Conservation (phyloP, 805 yeast genomes). For the Yamadazyma paraphyllophila region DNA sequence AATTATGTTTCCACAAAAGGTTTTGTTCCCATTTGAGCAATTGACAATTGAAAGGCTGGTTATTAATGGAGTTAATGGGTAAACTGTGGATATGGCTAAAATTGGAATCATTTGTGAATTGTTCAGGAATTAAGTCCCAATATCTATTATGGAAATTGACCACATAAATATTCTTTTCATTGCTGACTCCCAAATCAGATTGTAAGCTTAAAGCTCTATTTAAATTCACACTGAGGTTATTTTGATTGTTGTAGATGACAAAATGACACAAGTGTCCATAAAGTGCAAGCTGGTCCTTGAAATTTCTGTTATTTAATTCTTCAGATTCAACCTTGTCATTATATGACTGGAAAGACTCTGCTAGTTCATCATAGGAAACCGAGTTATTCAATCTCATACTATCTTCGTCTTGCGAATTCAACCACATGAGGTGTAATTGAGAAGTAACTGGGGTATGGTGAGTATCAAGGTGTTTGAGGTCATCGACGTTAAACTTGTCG, state of each 20-base stretch:
- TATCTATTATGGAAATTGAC: conserved; percentile 16
- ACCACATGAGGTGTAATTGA: conserved; percentile 18
- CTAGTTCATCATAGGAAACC: conserved; percentile 17
- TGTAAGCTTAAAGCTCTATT: conserved; percentile 18
- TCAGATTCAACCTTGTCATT: neutral
- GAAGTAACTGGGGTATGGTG: conserved; percentile 6
- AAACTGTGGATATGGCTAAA: conserved; percentile 10
- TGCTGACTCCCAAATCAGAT: conserved; percentile 9
- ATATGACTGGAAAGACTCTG: neutral
- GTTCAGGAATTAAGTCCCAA: conserved; percentile 14
- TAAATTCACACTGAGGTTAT: conserved; percentile 14
- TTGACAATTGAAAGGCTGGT: conserved; percentile 17
- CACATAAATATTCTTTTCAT: conserved; percentile 17
- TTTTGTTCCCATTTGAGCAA: conserved; percentile 33
- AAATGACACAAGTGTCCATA: conserved; percentile 34
- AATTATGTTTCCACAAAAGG: conserved; percentile 31
- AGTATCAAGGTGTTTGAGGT: conserved; percentile 6
- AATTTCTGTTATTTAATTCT: conserved; percentile 31
- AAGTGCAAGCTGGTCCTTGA: conserved; percentile 25
- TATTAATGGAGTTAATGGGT: conserved; percentile 18
- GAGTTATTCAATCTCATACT: conserved; percentile 17
- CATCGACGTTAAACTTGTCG: conserved; percentile 9
- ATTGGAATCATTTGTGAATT: conserved; percentile 12
- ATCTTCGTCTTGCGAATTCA: conserved; percentile 13
- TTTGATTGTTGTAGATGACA: conserved; percentile 28